These are phyloP conservation scores for Apiospora koreana DNA, from an alignment of 2,329 filamentous ascomycete species.

Conservation along the genomic window DNA sequence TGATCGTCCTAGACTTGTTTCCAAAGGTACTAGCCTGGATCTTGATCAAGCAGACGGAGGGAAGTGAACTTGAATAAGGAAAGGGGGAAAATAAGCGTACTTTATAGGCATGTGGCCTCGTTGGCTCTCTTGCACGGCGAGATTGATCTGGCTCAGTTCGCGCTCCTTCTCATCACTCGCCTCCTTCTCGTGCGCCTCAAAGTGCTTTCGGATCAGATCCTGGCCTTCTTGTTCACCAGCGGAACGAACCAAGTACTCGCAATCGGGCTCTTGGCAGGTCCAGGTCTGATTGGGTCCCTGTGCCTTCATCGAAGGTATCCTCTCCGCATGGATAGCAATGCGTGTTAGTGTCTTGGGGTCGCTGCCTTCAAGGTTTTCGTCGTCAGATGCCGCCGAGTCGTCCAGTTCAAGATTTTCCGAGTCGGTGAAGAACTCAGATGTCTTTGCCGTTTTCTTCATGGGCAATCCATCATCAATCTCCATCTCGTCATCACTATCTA, in stretches of 20 bases:
- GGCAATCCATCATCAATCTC: slow-evolving; percentile 18
- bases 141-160: slow-evolving; percentile 41
- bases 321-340: slow-evolving; percentile 51
- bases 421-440: slow-evolving; percentile 29
- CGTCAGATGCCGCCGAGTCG: slow-evolving; percentile 8
- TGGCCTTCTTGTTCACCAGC: slow-evolving; percentile 58
- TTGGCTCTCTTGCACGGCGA: slow-evolving; percentile 57
- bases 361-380: slow-evolving; percentile 11
- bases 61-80: slow-evolving; percentile 25
- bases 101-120: slow-evolving; percentile 57
- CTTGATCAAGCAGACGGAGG: background rate
- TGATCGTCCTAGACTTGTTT: background rate
- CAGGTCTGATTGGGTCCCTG: slow-evolving; percentile 64
- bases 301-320: slow-evolving; percentile 48
- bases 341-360: slow-evolving; percentile 17
- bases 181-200: slow-evolving; percentile 60
- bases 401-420: slow-evolving; percentile 13
- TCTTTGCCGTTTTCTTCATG: slow-evolving; percentile 31
- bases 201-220: slow-evolving; percentile 60
- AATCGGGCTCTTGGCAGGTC: slow-evolving; percentile 66
- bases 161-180: slow-evolving; percentile 44
- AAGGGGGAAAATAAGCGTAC: slow-evolving; percentile 47
- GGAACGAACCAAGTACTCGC: slow-evolving; percentile 63
- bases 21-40: background rate
- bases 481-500: slow-evolving; percentile 25